phyloP scores from a whole-genome alignment of 257 asterid species.

The Euphrasia confusa region DNA sequence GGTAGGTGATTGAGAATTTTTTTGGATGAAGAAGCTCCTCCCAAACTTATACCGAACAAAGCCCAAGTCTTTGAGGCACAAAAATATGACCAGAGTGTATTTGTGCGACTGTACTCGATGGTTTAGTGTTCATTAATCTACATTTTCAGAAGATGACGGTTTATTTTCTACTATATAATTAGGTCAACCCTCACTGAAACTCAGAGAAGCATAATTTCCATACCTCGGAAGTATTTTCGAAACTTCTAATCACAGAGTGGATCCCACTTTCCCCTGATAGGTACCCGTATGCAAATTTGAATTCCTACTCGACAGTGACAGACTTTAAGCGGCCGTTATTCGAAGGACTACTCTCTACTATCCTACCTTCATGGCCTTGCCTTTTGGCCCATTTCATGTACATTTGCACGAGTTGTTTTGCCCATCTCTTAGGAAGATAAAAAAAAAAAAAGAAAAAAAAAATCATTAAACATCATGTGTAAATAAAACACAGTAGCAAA shows the following conservation, averaged over 20 bases:
- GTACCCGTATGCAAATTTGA: conserved; percentile 61
- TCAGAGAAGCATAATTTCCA: conserved; percentile 11
- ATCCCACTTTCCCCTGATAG: conserved; percentile 74
- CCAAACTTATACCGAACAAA: too few relatives aligned
- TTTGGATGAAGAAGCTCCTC: too few relatives aligned
- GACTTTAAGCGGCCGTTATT: conserved; percentile 40
- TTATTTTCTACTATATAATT: neutral
- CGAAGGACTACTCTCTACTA: conserved; percentile 52
- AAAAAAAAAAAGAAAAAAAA: neutral
- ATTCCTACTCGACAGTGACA: conserved; percentile 66
- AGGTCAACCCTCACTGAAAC: neutral
- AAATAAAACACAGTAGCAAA: neutral
- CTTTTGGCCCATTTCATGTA: conserved; percentile 80
- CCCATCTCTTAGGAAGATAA: conserved; percentile 47
- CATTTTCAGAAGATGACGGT: too few relatives aligned
- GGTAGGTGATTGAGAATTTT: too few relatives aligned
- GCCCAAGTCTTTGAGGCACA: too few relatives aligned
- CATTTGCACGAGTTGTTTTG: conserved; percentile 50
- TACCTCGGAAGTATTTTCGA: conserved; percentile 47
- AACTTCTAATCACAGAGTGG: conserved; percentile 45
- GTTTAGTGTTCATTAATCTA: too few relatives aligned
- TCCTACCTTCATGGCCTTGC: conserved; percentile 61
- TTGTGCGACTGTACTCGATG: too few relatives aligned
- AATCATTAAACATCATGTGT: neutral
- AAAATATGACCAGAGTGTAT: too few relatives aligned